These are phyloP conservation scores for Curvularia sp. DNA, from an alignment of 2,329 filamentous ascomycete genomes.

Conservation along the genomic window DNA sequence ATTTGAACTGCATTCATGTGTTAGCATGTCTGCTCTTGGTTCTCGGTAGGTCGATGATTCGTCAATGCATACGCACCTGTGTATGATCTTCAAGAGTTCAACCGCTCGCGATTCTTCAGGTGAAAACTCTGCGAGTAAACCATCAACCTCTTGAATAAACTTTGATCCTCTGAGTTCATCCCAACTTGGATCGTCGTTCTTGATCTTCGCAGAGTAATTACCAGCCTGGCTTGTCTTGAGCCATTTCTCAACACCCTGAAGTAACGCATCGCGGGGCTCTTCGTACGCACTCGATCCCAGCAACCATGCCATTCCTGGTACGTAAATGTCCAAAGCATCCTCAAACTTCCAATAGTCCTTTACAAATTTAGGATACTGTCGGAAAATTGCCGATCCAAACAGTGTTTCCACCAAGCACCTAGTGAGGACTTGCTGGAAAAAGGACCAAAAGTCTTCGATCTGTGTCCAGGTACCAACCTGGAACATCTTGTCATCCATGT, in stretches of 20 bases:
- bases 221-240: slow-evolving; percentile 26
- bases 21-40: slow-evolving; percentile 9
- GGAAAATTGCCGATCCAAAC: slow-evolving; percentile 36
- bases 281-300: slow-evolving; percentile 23
- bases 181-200: slow-evolving; percentile 22
- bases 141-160: slow-evolving; percentile 32
- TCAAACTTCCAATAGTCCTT: slow-evolving; percentile 41
- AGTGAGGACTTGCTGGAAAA: slow-evolving; percentile 38
- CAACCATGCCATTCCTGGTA: slow-evolving; percentile 29
- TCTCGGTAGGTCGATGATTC: neutral
- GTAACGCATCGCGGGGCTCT: slow-evolving; percentile 29
- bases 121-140: slow-evolving; percentile 16
- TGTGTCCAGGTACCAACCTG: slow-evolving; percentile 39
- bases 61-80: slow-evolving; percentile 25
- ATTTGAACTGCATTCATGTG: slow-evolving; percentile 22
- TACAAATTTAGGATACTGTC: slow-evolving; percentile 34
- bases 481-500: slow-evolving; percentile 43
- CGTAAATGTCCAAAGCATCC: slow-evolving; percentile 26
- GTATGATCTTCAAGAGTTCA: slow-evolving; percentile 36
- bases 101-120: slow-evolving; percentile 19
- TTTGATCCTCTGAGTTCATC: slow-evolving; percentile 33
- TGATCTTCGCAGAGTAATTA: slow-evolving; percentile 24
- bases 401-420: slow-evolving; percentile 35
- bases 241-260: slow-evolving; percentile 36
- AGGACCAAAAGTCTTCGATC: slow-evolving; percentile 44